These are phyloP conservation scores for Thermothelomyces thermophilus DNA, from an alignment of 2,329 filamentous ascomycete genomes.

Conservation along the genomic window DNA sequence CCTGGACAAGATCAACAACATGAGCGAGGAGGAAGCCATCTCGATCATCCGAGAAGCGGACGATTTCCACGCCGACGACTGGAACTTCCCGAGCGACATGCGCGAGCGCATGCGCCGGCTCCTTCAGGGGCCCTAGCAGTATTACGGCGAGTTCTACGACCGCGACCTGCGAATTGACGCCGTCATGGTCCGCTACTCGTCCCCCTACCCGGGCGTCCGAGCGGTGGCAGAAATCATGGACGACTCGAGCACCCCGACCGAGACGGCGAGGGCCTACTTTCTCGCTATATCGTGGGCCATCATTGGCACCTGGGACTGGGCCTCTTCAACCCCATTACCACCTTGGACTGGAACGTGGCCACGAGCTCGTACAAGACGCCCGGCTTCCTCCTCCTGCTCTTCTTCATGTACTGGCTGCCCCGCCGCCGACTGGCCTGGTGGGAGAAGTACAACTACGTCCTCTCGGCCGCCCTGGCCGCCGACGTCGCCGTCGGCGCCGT, in stretches of 20 bases:
- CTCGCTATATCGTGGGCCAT: constrained; percentile 36
- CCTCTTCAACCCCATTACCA: constrained; percentile 43
- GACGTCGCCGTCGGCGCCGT: constrained; percentile 38
- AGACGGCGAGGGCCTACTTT: constrained; percentile 39
- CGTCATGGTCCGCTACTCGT: constrained; percentile 35
- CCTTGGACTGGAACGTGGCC: constrained; percentile 44
- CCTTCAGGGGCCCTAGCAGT: constrained; percentile 33
- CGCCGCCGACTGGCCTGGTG: constrained; percentile 37
- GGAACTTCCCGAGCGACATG: constrained; percentile 40
- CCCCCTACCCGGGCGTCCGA: constrained; percentile 38
- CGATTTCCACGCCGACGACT: constrained; percentile 37
- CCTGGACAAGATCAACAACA: constrained; percentile 35
- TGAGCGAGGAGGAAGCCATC: constrained; percentile 38
- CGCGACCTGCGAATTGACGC: constrained; percentile 37
- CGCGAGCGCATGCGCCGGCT: constrained; percentile 35
- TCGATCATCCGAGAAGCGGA: constrained; percentile 34
- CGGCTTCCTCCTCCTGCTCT: constrained; percentile 34
- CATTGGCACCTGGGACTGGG: constrained; percentile 36
- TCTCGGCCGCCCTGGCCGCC: constrained; percentile 37
- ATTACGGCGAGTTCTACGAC: constrained; percentile 37
- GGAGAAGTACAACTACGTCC: constrained; percentile 42
- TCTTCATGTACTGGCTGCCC: constrained; percentile 40
- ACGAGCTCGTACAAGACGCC: constrained; percentile 38
- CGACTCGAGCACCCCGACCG: constrained; percentile 32
- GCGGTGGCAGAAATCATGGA: constrained; percentile 35